A percentile compares a stretch with the other conserved stretches of the same genome.
Evolutionary conservation across 352 stramenopile genomes (phyloP).

Genomic region (Phytopythium kandeliae): DNA sequence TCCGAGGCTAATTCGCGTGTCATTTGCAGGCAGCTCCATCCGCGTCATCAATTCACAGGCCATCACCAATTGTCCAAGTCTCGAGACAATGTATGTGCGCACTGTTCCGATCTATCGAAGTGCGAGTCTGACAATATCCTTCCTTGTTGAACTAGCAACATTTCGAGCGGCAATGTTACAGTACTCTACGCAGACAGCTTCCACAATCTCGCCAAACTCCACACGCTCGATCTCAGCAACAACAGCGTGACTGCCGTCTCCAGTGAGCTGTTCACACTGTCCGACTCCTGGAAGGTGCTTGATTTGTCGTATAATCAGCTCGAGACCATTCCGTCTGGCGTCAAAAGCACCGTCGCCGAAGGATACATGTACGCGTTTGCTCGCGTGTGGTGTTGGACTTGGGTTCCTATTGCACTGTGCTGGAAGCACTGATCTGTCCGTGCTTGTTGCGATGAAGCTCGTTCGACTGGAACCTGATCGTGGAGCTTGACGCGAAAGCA

Average conservation of each 20-base stretch:
- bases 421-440: neutral
- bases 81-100: conserved; percentile 30
- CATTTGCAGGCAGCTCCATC: conserved; percentile 44
- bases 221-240: conserved; percentile 51
- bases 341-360: conserved; percentile 28
- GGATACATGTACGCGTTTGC: conserved; percentile 46
- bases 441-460: conserved; percentile 24
- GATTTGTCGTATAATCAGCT: conserved; percentile 53
- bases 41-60: conserved; percentile 35
- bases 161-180: conserved; percentile 41
- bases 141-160: conserved; percentile 14
- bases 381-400: neutral
- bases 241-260: conserved; percentile 44
- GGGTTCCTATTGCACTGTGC: too few relatives aligned
- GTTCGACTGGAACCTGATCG: conserved; percentile 52
- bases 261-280: conserved; percentile 27
- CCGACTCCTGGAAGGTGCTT: conserved; percentile 46
- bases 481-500: conserved; percentile 39
- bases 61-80: conserved; percentile 31
- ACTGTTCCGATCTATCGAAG: too few relatives aligned
- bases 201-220: conserved; percentile 32
- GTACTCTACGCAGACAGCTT: conserved; percentile 34
- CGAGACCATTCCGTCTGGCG: conserved; percentile 24
- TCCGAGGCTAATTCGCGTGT: conserved; percentile 24
- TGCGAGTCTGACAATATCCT: too few relatives aligned